Conservation (phyloP, 2,329 filamentous ascomycete species). For the Aspergillus ruber region DNA sequence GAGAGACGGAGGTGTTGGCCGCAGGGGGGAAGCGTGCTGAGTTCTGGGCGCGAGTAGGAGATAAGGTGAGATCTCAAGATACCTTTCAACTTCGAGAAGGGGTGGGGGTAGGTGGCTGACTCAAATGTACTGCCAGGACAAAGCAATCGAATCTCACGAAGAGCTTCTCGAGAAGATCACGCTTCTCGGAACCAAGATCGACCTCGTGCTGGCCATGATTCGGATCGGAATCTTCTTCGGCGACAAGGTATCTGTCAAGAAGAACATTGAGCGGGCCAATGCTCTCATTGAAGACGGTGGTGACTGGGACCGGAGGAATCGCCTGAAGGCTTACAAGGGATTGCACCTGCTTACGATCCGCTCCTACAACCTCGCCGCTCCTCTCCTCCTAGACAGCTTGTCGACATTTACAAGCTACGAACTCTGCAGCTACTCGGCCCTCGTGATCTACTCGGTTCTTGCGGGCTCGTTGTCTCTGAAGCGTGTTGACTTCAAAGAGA, state of each 20-base stretch:
- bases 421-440: constrained; percentile 89
- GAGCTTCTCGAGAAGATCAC: constrained; percentile 95
- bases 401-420: constrained; percentile 99
- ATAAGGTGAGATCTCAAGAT: constrained; percentile 62
- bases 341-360: constrained; percentile 87
- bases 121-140: constrained; percentile 57
- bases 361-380: constrained; percentile 81
- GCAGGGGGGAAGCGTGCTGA: constrained; percentile 92
- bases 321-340: constrained; percentile 96
- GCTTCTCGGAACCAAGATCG: constrained; percentile 93
- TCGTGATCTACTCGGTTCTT: constrained; percentile 93
- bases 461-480: constrained; percentile 91
- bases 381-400: constrained; percentile 89
- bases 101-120: background rate
- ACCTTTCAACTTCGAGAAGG: constrained; percentile 1
- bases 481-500: constrained; percentile 97
- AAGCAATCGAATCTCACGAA: constrained; percentile 88
- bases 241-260: constrained; percentile 86
- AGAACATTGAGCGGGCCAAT: constrained; percentile 84
- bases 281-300: constrained; percentile 87
- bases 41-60: constrained; percentile 90
- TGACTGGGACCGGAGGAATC: constrained; percentile 97
- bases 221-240: constrained; percentile 94
- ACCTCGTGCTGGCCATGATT: constrained; percentile 92
- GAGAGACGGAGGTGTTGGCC: constrained; percentile 89